These are phyloP conservation scores for Starmera stellimalicola DNA, from an alignment of 1,139 yeast species.

Conservation along the genomic window DNA sequence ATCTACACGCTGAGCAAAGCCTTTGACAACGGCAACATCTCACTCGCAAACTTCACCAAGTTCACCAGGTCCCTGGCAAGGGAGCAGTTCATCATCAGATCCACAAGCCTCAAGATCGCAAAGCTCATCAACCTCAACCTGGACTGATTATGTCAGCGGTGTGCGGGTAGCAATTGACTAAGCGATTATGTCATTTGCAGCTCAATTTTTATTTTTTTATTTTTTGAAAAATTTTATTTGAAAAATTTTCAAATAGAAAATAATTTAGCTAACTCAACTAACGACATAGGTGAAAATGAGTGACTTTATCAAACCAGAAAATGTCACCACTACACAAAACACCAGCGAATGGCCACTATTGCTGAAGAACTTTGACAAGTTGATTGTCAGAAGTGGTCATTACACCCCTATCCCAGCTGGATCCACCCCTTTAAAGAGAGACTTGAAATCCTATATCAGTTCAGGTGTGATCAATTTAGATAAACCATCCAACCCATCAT, in stretches of 20 bases:
- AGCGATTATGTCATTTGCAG: no score
- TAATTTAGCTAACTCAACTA: no score
- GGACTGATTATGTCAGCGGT: no score
- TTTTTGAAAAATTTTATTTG: not conserved
- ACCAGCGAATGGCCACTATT: slow-evolving; percentile 94
- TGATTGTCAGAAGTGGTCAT: slow-evolving; percentile 90
- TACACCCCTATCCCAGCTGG: slow-evolving; percentile 97
- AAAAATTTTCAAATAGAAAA: no score
- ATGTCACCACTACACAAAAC: slow-evolving; percentile 68
- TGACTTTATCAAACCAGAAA: slow-evolving; percentile 80
- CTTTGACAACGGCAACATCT: slow-evolving; percentile 35
- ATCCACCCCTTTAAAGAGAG: slow-evolving; percentile 90
- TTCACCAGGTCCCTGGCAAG: slow-evolving; percentile 60
- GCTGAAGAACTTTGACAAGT: slow-evolving; percentile 87
- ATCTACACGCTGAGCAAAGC: slow-evolving; percentile 50
- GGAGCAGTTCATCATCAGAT: slow-evolving; percentile 52
- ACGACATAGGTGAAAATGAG: no score
- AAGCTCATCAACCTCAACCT: no score
- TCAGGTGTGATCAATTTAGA: slow-evolving; percentile 96
- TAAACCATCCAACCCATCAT: slow-evolving; percentile 95
- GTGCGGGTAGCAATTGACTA: no score
- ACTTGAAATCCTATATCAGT: slow-evolving; percentile 77
- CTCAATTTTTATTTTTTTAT: not conserved
- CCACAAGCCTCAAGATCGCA: slow-evolving; percentile 29
- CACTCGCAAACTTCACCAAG: slow-evolving; percentile 44